Conservation (phyloP, 1,139 yeast species). For the Debaryomyces nepalensis region DNA sequence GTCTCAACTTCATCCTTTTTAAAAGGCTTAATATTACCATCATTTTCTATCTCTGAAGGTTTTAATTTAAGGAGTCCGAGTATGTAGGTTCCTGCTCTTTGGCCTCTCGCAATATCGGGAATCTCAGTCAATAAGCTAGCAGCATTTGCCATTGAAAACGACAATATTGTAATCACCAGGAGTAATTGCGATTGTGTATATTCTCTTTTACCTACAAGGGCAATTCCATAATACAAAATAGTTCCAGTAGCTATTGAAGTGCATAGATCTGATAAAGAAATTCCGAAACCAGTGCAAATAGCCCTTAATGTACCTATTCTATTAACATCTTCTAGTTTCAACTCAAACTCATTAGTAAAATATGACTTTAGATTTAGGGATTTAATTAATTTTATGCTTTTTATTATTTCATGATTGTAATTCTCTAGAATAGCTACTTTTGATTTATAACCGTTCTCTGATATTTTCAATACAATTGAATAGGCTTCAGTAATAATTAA, state of each 20-base stretch:
- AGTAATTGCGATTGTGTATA: slow-evolving; percentile 63
- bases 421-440: slow-evolving; percentile 58
- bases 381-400: slow-evolving; percentile 66
- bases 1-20: slow-evolving; percentile 20
- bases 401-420: slow-evolving; percentile 59
- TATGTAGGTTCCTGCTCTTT: slow-evolving; percentile 66
- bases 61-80: slow-evolving; percentile 45
- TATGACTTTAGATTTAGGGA: slow-evolving; percentile 54
- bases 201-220: slow-evolving; percentile 58
- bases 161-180: slow-evolving; percentile 70
- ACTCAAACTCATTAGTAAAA: slow-evolving; percentile 46
- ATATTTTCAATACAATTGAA: slow-evolving; percentile 52
- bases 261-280: slow-evolving; percentile 58
- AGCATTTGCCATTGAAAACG: slow-evolving; percentile 74
- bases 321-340: slow-evolving; percentile 31
- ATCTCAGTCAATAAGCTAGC: slow-evolving; percentile 61
- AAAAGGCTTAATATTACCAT: slow-evolving; percentile 28
- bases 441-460: slow-evolving; percentile 67
- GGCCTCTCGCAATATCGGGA: slow-evolving; percentile 80
- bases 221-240: slow-evolving; percentile 76
- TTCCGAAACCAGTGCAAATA: slow-evolving; percentile 63
- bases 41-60: slow-evolving; percentile 35
- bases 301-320: slow-evolving; percentile 53
- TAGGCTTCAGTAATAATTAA: slow-evolving; percentile 54
- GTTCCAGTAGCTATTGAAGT: slow-evolving; percentile 68